phyloP scores from a whole-genome alignment of 192 early-diverging fungal species.

The Lobosporangium transversale region DNA sequence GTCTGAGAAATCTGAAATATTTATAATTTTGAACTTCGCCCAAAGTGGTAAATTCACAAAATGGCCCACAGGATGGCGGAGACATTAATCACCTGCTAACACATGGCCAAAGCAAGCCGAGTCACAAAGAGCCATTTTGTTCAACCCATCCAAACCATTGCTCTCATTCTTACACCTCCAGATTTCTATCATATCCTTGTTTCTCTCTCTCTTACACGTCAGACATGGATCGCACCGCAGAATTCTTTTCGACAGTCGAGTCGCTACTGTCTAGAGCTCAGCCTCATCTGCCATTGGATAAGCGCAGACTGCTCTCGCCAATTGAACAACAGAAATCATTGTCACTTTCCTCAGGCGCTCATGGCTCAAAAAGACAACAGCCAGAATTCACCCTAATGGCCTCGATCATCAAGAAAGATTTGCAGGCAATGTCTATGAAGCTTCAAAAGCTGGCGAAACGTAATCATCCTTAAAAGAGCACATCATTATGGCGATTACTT shows the following conservation, averaged over 20 bases:
- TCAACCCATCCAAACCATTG: too few relatives aligned
- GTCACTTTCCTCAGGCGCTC: background rate
- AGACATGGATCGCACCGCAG: conserved; percentile 80
- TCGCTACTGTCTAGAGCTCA: conserved; percentile 66
- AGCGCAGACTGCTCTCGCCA: conserved; percentile 53
- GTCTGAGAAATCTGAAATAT: too few relatives aligned
- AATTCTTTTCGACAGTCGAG: conserved; percentile 87
- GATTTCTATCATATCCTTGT: too few relatives aligned
- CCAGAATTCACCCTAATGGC: conserved; percentile 90
- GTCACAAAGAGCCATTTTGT: too few relatives aligned
- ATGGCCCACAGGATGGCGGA: too few relatives aligned
- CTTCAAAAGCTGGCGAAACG: conserved; percentile 85
- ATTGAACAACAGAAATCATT: conserved; percentile 35
- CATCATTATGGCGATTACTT: background rate
- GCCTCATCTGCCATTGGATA: conserved; percentile 33
- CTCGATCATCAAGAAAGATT: conserved; percentile 84
- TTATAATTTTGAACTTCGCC: too few relatives aligned
- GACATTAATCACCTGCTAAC: too few relatives aligned
- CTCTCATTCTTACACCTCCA: too few relatives aligned
- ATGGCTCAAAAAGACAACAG: conserved; percentile 40
- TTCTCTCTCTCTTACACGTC: too few relatives aligned
- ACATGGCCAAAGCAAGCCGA: too few relatives aligned
- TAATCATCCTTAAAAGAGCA: conserved; percentile 24
- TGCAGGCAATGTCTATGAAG: conserved; percentile 83
- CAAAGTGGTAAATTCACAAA: too few relatives aligned